These are phyloP conservation scores for Boechera retrofracta DNA, from an alignment of 345 rosid genomes.

Conservation along the genomic window DNA sequence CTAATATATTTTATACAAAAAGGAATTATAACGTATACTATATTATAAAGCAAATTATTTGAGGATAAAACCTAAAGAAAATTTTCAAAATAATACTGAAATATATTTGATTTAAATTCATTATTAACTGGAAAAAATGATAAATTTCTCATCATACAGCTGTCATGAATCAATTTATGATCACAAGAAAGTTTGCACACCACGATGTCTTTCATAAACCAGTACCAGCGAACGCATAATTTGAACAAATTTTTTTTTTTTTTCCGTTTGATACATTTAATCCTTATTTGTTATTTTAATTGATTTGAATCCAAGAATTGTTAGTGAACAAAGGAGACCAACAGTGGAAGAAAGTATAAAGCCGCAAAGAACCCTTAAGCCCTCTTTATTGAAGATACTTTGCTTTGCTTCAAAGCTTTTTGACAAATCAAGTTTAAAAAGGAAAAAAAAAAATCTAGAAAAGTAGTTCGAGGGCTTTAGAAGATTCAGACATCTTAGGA, in stretches of 20 bases:
- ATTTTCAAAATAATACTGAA: no score
- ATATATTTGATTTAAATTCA: no score
- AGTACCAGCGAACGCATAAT: background rate
- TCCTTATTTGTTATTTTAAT: background rate
- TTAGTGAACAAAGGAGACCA: background rate
- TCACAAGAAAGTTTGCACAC: no score
- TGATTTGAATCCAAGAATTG: conserved; percentile 5
- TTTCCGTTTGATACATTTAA: background rate
- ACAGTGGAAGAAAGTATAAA: background rate
- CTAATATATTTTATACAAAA: no score
- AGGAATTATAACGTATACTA: no score
- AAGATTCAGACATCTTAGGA: conserved; percentile 48
- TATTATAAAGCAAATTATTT: no score
- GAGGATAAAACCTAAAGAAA: no score
- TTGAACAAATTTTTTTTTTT: background rate
- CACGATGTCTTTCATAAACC: background rate
- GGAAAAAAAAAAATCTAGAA: conserved; percentile 16
- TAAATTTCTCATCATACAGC: no score
- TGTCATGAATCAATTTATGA: no score
- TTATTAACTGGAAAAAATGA: no score
- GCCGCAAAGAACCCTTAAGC: conserved; percentile 21
- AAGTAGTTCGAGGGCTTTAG: conserved; percentile 41
- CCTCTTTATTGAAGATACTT: conserved; percentile 32
- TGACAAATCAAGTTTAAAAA: background rate
- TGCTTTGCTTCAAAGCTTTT: conserved; percentile 30